These are phyloP conservation scores for Pichia sp. DNA, from an alignment of 1,139 yeast species.

Conservation along the genomic window DNA sequence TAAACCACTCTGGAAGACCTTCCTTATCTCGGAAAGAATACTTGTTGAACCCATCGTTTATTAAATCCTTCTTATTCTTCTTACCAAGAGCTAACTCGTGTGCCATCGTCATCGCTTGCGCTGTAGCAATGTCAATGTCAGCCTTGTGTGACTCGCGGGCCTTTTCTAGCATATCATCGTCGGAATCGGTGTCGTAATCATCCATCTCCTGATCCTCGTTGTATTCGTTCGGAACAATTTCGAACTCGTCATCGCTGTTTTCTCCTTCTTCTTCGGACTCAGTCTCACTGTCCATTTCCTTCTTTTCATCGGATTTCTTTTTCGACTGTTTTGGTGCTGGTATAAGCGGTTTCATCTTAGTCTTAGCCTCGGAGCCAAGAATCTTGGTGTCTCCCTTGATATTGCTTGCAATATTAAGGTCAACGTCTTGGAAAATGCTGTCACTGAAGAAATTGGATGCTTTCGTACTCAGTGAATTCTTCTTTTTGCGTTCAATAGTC, in stretches of 20 bases:
- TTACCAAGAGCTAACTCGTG: constrained; percentile 93
- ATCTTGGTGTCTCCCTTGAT: constrained; percentile 21
- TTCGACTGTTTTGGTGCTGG: constrained; percentile 20
- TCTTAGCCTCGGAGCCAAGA: constrained; percentile 18
- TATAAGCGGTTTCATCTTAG: not conserved
- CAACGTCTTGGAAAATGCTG: constrained; percentile 64
- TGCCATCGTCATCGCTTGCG: constrained; percentile 96
- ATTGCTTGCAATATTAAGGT: constrained; percentile 26
- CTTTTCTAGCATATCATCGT: constrained; percentile 42
- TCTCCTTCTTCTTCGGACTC: constrained; percentile 22
- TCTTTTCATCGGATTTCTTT: constrained; percentile 21
- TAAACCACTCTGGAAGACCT: constrained; percentile 91
- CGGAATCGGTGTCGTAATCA: constrained; percentile 47
- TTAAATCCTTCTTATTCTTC: constrained; percentile 72
- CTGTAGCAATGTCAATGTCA: constrained; percentile 81
- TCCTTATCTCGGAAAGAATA: constrained; percentile 89
- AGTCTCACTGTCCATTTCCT: constrained; percentile 18
- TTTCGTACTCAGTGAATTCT: constrained; percentile 57
- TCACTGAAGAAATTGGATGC: constrained; percentile 80
- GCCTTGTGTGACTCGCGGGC: constrained; percentile 48
- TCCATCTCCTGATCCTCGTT: constrained; percentile 36
- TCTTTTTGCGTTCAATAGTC: constrained; percentile 44
- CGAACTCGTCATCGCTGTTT: constrained; percentile 41
- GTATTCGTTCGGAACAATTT: constrained; percentile 47
- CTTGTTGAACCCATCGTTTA: constrained; percentile 88